Conservation (phyloP, 345 rosid species). For the Eucalyptus erythrocorys region DNA sequence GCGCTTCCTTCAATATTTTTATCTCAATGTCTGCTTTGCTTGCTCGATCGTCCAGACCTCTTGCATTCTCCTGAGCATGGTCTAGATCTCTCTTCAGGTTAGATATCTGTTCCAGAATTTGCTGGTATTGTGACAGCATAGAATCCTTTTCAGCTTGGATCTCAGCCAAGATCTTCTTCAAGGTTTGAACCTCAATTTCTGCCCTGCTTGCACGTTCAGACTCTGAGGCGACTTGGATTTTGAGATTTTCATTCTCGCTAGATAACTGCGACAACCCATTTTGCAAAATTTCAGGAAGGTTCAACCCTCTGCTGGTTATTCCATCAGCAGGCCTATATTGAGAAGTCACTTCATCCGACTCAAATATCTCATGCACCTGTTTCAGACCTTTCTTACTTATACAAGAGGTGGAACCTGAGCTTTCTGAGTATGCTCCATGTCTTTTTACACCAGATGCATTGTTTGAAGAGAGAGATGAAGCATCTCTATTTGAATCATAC, state of each 20-base stretch:
- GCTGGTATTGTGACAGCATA: conserved; percentile 43
- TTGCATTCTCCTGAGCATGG: conserved; percentile 46
- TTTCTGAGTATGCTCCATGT: conserved; percentile 11
- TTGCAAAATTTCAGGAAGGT: conserved; percentile 8
- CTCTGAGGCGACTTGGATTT: conserved; percentile 13
- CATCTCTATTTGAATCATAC: conserved; percentile 25
- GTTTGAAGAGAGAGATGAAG: conserved; percentile 15
- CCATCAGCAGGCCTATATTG: conserved; percentile 5
- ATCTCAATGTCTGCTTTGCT: conserved; percentile 72
- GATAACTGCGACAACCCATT: conserved; percentile 19
- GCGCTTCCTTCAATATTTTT: conserved; percentile 54
- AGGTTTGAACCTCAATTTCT: conserved; percentile 44
- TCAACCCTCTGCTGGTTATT: conserved; percentile 2
- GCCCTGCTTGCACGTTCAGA: conserved; percentile 26
- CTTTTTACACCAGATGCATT: conserved; percentile 3
- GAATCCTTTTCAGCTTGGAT: conserved; percentile 73
- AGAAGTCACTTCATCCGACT: conserved; percentile 2
- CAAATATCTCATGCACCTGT: conserved; percentile 50
- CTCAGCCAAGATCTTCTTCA: conserved; percentile 56
- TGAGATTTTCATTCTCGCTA: conserved; percentile 21
- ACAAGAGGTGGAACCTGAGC: conserved; percentile 6
- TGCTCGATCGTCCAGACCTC: conserved; percentile 56
- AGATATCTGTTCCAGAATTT: conserved; percentile 52
- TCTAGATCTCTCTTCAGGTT: conserved; percentile 54
- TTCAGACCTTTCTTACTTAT: conserved; percentile 50